Evolutionary conservation across 75 land plant genomes (phyloP).

Genomic region (Ceratopteris richardii): DNA sequence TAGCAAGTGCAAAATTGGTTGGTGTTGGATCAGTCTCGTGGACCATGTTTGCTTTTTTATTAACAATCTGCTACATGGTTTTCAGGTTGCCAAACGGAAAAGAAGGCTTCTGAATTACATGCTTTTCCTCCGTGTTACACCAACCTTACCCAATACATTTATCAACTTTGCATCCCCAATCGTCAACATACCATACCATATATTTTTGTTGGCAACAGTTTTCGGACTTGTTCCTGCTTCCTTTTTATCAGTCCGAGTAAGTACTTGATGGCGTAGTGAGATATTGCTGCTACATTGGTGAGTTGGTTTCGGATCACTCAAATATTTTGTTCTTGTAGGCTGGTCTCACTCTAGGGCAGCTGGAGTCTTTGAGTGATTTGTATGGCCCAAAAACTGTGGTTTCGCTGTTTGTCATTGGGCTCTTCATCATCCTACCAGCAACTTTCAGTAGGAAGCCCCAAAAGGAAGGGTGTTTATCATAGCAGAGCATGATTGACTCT

Average conservation of each 20-base stretch:
- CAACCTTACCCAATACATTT: slow-evolving; percentile 86
- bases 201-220: slow-evolving; percentile 70
- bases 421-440: slow-evolving; percentile 69
- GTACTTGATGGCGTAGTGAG: not conserved
- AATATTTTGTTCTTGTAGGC: slow-evolving; percentile 46
- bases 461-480: too few species aligned
- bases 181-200: slow-evolving; percentile 83
- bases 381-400: slow-evolving; percentile 74
- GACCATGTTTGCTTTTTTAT: too few species aligned
- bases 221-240: slow-evolving; percentile 88
- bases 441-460: slow-evolving; percentile 35
- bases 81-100: slow-evolving; percentile 77
- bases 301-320: not conserved
- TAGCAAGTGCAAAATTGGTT: too few species aligned
- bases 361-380: slow-evolving; percentile 61
- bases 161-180: slow-evolving; percentile 93
- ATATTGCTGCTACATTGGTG: not conserved
- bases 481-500: too few species aligned
- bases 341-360: slow-evolving; percentile 70
- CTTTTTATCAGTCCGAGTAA: slow-evolving; percentile 80
- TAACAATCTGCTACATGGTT: too few species aligned
- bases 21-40: too few species aligned
- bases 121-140: slow-evolving; percentile 90
- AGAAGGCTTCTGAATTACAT: slow-evolving; percentile 73
- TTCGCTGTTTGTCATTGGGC: slow-evolving; percentile 69